Evolutionary conservation across 345 rosid species (phyloP), one percentile per base, ranked within the genome.

Genomic region (Salix purpurea): DNA sequence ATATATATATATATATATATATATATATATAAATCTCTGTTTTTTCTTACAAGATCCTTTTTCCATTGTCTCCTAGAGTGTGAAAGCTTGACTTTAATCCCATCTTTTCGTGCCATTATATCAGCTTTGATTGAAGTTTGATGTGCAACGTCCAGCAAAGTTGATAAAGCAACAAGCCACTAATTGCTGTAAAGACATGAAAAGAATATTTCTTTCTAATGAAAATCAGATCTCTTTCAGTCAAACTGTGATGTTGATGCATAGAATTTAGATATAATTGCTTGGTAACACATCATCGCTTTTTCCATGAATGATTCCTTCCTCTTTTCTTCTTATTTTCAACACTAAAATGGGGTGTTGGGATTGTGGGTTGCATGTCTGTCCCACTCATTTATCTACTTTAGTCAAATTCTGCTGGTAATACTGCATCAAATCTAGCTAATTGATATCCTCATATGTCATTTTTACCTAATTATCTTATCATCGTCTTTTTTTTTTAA

Each of bases 171-270:
- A 39, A 18, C 2, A 52, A 50, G 40, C 26, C 37, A 50, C n/a
- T 21, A 65, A 46, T 67, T 23, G 71, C 46, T 50, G 65, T 75
- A 67, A 75, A 67, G 77, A 67, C 50, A 75, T 75, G 77, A 14
- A 73, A 50, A 75, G 54, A 48, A 39, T 40, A 60, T 66, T 48
- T 7, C 44, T 48, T 75, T 34, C 21, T 15, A 40, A 24, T 74
- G 44, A 39, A 65, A 64, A 74, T 74, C 62, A 74, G 70, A 74
- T 61, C 66, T 26, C 42, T 37, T 18, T 65, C n/a, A 37, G 13
- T 58, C 64, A 58, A 60, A 34, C 36, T 60, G 62, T 14, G 67
- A 40, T 39, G 19, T 46, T 1, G 14, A 36, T 72, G 56, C 60
- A 64, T 64, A 46, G 48, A 46, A 30, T 46, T 64, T 44, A 42